Conservation (phyloP, 768 basidiomycete genomes). For the Lyophyllum decastes region DNA sequence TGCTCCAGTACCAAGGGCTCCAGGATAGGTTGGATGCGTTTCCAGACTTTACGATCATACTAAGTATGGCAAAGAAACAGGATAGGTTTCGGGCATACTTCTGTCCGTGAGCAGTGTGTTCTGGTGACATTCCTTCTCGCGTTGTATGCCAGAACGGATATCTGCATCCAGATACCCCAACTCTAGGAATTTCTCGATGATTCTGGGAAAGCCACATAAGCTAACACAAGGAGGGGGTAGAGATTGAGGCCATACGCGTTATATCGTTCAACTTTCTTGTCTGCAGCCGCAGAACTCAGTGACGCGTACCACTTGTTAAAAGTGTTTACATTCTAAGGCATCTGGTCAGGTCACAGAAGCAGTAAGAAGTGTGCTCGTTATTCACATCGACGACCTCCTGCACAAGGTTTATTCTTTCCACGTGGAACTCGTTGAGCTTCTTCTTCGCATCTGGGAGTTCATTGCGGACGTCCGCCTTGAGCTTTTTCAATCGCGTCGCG, state of each 20-base stretch:
- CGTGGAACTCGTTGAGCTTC: background rate
- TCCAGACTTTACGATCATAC: background rate
- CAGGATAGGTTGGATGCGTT: background rate
- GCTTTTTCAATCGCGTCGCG: background rate
- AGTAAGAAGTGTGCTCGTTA: background rate
- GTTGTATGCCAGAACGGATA: background rate
- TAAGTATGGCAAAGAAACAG: background rate
- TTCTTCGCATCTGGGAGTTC: background rate
- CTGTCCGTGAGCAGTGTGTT: background rate
- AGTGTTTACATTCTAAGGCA: background rate
- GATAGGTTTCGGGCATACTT: background rate
- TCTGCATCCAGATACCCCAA: background rate
- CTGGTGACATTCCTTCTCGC: background rate
- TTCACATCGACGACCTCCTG: background rate
- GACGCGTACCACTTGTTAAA: background rate
- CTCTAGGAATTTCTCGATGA: background rate
- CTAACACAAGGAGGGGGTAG: background rate
- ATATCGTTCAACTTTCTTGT: background rate
- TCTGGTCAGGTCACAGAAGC: background rate
- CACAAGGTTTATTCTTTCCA: background rate
- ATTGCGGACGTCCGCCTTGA: background rate
- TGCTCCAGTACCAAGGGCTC: background rate
- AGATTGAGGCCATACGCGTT: background rate
- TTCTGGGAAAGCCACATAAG: background rate
- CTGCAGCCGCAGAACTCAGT: background rate